Evolutionary conservation across 163 green algal species (phyloP), one percentile per base, ranked within the genome.

Genomic region (Scenedesmus sp.): DNA sequence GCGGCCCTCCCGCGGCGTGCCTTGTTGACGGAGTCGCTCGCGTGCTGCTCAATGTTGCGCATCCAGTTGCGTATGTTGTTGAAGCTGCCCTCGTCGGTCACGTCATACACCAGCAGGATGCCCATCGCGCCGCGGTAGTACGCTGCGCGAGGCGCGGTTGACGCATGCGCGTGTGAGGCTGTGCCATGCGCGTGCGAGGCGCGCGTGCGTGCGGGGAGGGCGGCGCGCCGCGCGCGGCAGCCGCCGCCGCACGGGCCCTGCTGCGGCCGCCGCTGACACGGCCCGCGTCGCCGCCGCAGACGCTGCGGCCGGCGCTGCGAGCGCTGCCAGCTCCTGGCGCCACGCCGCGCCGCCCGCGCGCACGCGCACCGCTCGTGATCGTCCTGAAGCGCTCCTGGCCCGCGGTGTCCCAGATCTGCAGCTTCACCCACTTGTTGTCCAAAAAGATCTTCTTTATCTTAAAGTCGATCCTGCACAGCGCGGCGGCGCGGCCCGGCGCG

Each of bases 381-480:
- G 96, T 99, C 18, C 96, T 83, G 87, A 99, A 99, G 20, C 96
- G 91, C 79, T 99, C 96, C 77, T 98, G 95, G 9, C 96, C 96
- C 28, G 96, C 96, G 22, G 96, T 99, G 83, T 99, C 96, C 96
- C 96, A 99, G 58, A 99, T 98, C 79, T 99, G 96, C 39, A 99
- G 86, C 89, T 99, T 99, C 17, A 98, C 92, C 70, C 90, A 92
- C 72, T 98, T 98, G 33, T 93, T 91, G 54, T 98, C 94, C 1
- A 99, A 74, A 58, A 96, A 84, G 28, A 99, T 89, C 72, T 97
- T 98, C 79, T 97, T 97, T 44, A 99, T 98, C 77, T 99, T 99
- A 85, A 99, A 99, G 85, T 99, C 96, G 70, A 99, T 98, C 18
- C 94, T 97, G 83, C 70, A 50, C 13, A 26, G 31, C 47, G 42